Percentiles rank a stretch among this genome's conserved stretches.
phyloP scores from a whole-genome alignment of 1,139 yeast genomes.

The Hansenula lynferdii region DNA sequence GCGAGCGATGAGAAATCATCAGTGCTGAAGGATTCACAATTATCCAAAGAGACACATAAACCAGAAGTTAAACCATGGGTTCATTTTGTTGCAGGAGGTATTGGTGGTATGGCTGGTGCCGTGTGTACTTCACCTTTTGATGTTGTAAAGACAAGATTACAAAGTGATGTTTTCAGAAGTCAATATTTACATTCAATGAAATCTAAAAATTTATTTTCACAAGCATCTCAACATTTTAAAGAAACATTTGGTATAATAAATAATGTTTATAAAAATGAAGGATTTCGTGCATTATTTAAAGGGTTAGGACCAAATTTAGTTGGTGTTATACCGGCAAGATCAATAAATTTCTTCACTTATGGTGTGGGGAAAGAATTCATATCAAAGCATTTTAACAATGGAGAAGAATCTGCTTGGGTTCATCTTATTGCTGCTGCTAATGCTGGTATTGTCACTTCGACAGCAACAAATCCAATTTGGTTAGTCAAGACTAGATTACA shows the following conservation, averaged over 20 bases:
- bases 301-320: slow-evolving; percentile 96
- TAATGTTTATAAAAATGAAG: slow-evolving; percentile 70
- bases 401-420: slow-evolving; percentile 78
- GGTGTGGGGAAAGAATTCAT: slow-evolving; percentile 83
- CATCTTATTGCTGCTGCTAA: slow-evolving; percentile 85
- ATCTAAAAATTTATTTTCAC: slow-evolving; percentile 27
- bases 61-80: slow-evolving; percentile 73
- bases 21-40: slow-evolving; percentile 23
- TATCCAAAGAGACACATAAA: slow-evolving; percentile 8
- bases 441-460: slow-evolving; percentile 94
- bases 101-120: slow-evolving; percentile 98
- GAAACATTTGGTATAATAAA: slow-evolving; percentile 77
- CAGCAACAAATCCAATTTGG: slow-evolving; percentile 99
- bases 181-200: slow-evolving; percentile 25
- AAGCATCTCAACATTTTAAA: slow-evolving; percentile 64
- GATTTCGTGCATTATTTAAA: slow-evolving; percentile 79
- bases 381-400: slow-evolving; percentile 59
- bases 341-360: slow-evolving; percentile 94
- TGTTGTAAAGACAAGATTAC: slow-evolving; percentile 93
- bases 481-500: slow-evolving; percentile 91
- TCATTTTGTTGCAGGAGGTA: slow-evolving; percentile 98
- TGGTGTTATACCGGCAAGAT: slow-evolving; percentile 98
- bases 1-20: slow-evolving; percentile 60
- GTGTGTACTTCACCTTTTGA: slow-evolving; percentile 91
- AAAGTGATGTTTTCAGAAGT: slow-evolving; percentile 65